These are phyloP conservation scores for Sporothrix protearum DNA, from an alignment of 2,329 filamentous ascomycete genomes.

Conservation along the genomic window DNA sequence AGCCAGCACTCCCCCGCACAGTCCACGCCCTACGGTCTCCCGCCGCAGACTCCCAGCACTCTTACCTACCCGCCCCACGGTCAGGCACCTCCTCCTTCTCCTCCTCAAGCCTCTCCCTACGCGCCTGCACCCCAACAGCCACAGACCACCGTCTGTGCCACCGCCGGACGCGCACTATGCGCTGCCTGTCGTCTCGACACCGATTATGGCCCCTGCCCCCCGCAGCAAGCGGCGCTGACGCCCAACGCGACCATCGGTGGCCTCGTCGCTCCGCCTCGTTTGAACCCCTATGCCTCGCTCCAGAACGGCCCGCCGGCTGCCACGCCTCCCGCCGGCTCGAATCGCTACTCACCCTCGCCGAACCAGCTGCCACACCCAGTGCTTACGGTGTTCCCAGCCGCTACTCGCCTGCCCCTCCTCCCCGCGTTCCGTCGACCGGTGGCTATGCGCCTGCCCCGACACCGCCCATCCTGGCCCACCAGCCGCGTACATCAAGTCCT, in stretches of 20 bases:
- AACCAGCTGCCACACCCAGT: conserved; percentile 37
- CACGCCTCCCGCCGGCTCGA: conserved; percentile 32
- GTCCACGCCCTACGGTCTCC: conserved; percentile 34
- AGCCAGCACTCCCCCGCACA: conserved; percentile 46
- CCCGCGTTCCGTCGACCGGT: conserved; percentile 41
- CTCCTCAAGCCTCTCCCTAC: conserved; percentile 29
- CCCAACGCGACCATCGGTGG: conserved; percentile 13
- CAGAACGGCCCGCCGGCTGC: conserved; percentile 34
- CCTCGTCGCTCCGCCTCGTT: conserved; percentile 52
- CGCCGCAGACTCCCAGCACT: conserved; percentile 3
- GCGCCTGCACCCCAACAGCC: conserved; percentile 21
- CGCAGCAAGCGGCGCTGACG: neutral
- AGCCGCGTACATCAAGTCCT: conserved; percentile 63
- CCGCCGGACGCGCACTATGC: conserved; percentile 29
- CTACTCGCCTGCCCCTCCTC: conserved; percentile 52
- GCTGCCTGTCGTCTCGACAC: conserved; percentile 19
- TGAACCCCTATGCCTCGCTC: conserved; percentile 52
- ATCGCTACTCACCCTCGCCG: conserved; percentile 61
- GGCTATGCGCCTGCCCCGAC: conserved; percentile 42
- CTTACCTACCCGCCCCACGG: conserved; percentile 17
- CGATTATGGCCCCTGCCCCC: neutral
- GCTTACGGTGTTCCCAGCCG: conserved; percentile 43
- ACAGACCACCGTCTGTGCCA: conserved; percentile 31
- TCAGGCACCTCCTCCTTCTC: conserved; percentile 24
- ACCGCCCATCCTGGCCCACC: conserved; percentile 52